These are phyloP conservation scores for Lyophyllum atratum DNA, from an alignment of 768 basidiomycete species.

Conservation along the genomic window DNA sequence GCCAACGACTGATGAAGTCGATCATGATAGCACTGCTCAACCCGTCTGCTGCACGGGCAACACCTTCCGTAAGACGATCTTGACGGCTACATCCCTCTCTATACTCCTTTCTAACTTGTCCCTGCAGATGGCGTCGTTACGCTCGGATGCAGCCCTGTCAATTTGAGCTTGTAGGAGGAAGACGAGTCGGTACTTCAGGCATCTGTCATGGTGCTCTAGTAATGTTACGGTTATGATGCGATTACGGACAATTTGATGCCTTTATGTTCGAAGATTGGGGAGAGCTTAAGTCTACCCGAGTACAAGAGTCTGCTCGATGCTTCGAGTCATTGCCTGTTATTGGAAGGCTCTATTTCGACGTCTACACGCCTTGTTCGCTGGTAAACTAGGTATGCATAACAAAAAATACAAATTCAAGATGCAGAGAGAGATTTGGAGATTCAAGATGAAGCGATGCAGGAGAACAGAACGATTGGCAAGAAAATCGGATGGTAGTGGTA, in stretches of 20 bases:
- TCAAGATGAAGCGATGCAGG: no score
- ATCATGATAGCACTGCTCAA: conserved; percentile 6
- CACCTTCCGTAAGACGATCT: neutral
- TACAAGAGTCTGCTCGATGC: no score
- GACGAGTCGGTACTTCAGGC: no score
- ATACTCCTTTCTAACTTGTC: neutral
- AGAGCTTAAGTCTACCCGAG: no score
- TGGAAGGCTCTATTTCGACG: neutral
- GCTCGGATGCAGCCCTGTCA: neutral
- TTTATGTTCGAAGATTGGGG: no score
- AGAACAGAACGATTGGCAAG: no score
- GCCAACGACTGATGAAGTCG: neutral
- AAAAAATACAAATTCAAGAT: neutral
- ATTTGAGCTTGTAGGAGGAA: neutral
- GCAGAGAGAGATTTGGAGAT: neutral
- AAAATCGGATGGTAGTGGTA: neutral
- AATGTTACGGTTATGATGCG: no score
- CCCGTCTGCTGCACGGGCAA: conserved; percentile 12
- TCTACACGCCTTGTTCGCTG: no score
- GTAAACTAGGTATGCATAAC: no score
- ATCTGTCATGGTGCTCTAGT: no score
- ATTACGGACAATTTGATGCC: no score
- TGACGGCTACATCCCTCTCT: neutral
- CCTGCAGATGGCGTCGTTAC: neutral
- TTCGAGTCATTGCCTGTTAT: no score